phyloP scores from a whole-genome alignment of 2,329 filamentous ascomycete species.

The Tricladium varicosporioides region DNA sequence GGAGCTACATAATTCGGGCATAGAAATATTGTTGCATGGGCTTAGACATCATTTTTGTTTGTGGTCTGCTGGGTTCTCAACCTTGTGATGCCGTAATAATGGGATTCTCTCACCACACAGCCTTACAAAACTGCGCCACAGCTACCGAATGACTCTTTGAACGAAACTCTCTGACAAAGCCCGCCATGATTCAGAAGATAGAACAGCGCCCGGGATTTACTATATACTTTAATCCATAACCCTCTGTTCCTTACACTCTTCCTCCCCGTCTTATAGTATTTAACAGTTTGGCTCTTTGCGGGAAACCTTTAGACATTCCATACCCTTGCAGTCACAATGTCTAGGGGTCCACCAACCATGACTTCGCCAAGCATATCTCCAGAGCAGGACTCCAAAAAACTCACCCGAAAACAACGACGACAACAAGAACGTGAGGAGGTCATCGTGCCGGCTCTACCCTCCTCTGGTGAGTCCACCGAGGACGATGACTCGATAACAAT shows the following conservation, averaged over 20 bases:
- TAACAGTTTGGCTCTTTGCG: too few species aligned
- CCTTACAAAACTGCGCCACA: slow-evolving; percentile 16
- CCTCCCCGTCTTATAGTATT: too few species aligned
- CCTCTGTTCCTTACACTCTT: too few species aligned
- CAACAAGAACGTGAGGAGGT: not conserved
- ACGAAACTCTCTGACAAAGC: slow-evolving; percentile 11
- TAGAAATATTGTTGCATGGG: not conserved
- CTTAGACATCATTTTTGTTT: not conserved
- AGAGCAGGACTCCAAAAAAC: not conserved
- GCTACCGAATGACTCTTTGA: slow-evolving; percentile 15
- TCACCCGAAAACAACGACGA: slow-evolving; percentile 4
- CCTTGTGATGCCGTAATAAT: not conserved
- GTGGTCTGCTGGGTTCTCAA: not conserved
- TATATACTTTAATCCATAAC: too few species aligned
- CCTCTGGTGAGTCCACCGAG: too few species aligned
- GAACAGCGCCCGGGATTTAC: not conserved
- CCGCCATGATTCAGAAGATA: not conserved
- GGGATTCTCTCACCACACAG: not conserved
- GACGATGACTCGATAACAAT: not conserved
- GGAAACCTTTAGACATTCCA: not conserved
- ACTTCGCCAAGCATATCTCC: slow-evolving; percentile 1
- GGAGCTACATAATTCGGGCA: slow-evolving; percentile 15
- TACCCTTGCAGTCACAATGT: slow-evolving; percentile 4
- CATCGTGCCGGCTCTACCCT: too few species aligned
- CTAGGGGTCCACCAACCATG: not conserved